Percentiles rank a stretch among this genome's conserved stretches.
These are phyloP conservation scores for Parsonsia alboflavescens DNA, from an alignment of 257 asterid genomes.

Conservation along the genomic window DNA sequence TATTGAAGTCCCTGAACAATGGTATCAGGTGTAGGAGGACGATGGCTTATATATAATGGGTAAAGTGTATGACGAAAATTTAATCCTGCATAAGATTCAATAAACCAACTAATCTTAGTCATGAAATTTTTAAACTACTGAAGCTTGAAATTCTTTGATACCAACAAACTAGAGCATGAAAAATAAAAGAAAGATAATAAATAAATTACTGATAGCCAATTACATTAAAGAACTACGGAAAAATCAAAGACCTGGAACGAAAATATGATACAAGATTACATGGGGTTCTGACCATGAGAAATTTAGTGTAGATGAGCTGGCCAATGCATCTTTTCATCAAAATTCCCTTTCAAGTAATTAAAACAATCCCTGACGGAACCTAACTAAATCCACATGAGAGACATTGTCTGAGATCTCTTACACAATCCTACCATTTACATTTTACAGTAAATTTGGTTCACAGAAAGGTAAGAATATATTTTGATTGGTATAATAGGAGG, in stretches of 20 bases:
- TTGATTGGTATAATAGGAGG: not conserved
- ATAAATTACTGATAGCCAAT: not conserved
- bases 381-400: not conserved
- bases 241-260: not conserved
- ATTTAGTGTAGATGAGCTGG: not conserved
- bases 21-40: constrained; percentile 98
- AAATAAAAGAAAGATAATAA: not conserved
- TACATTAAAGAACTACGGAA: not conserved
- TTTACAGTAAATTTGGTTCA: not conserved
- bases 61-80: constrained; percentile 88
- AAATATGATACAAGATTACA: not conserved
- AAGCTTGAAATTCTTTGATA: not conserved
- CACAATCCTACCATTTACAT: not conserved
- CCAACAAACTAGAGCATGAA: not conserved
- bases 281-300: not conserved
- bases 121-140: not conserved
- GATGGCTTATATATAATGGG: constrained; percentile 91
- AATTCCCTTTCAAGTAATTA: not conserved
- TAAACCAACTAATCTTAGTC: constrained; percentile 14
- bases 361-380: not conserved
- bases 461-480: not conserved
- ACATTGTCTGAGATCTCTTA: not conserved
- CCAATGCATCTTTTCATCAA: not conserved
- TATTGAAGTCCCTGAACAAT: constrained; percentile 95
- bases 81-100: constrained; percentile 54